Evolutionary conservation across 495 filamentous ascomycete species (phyloP).

Genomic region (Aspergillus incahuasiensis): DNA sequence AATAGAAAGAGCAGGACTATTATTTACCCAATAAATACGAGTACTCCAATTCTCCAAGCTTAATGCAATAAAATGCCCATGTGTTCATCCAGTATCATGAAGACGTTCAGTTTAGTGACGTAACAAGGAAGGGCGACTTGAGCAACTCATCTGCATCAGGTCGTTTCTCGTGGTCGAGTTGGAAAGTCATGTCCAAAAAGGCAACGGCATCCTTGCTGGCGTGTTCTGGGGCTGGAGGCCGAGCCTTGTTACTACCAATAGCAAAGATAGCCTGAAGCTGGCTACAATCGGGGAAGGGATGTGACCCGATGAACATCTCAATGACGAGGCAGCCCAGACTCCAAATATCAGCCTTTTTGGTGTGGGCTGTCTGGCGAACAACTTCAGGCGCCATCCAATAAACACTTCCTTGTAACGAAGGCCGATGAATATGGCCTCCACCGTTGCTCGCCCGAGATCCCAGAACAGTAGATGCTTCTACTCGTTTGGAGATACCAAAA

Average conservation of each 20-base stretch:
- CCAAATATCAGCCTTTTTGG: conserved; percentile 99
- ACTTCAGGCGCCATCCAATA: conserved; percentile 99
- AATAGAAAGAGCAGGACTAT: not conserved
- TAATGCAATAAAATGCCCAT: not conserved
- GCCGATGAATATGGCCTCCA: conserved; percentile 68
- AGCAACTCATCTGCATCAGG: conserved; percentile 89
- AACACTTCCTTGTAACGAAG: conserved; percentile 92
- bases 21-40: not conserved
- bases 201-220: conserved; percentile 79
- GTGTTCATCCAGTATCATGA: not conserved
- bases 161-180: conserved; percentile 86
- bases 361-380: conserved; percentile 94
- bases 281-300: conserved; percentile 95
- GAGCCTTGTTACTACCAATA: conserved; percentile 82
- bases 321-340: conserved; percentile 94
- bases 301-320: conserved; percentile 97
- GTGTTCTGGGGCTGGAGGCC: conserved; percentile 83
- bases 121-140: conserved; percentile 68
- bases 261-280: conserved; percentile 99
- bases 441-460: conserved; percentile 49
- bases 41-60: conserved; percentile 1
- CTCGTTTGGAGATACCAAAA: conserved; percentile 98
- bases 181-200: conserved; percentile 87
- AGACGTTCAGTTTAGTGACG: conserved; percentile 48
- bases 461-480: conserved; percentile 69